A percentile compares a stretch with the other conserved stretches of the same genome.
These are phyloP conservation scores for Teunomyces gatunensis DNA, from an alignment of 805 yeast species.

Conservation along the genomic window DNA sequence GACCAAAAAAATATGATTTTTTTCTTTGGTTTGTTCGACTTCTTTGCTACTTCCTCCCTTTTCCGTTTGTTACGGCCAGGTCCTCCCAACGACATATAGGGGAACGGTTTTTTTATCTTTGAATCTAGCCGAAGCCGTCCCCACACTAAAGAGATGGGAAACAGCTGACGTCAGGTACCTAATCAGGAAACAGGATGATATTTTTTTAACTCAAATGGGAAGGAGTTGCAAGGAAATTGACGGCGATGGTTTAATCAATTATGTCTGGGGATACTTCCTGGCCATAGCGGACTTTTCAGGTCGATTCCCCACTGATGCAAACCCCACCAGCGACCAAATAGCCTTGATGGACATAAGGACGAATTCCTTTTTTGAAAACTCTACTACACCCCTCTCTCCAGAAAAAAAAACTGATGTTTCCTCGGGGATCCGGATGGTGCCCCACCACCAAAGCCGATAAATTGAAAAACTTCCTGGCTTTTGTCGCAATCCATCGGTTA, in stretches of 20 bases:
- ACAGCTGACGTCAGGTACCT: neutral
- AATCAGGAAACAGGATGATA: neutral
- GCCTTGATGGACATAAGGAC: neutral
- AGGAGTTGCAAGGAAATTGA: neutral
- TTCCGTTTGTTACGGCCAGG: neutral
- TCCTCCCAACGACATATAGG: neutral
- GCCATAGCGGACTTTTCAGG: neutral
- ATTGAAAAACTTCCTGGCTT: neutral
- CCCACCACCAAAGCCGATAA: neutral
- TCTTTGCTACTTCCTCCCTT: neutral
- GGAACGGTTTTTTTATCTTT: neutral
- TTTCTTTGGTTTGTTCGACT: no score
- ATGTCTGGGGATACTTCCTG: neutral
- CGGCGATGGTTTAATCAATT: neutral
- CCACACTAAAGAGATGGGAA: neutral
- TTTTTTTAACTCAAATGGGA: neutral
- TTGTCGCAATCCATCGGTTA: neutral
- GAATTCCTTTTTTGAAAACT: neutral
- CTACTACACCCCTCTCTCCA: neutral
- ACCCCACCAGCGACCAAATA: neutral
- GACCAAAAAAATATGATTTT: no score
- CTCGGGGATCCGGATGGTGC: neutral
- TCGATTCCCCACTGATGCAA: neutral
- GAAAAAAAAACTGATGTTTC: neutral
- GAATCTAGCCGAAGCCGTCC: neutral